These are phyloP conservation scores for Domatiomyces globalis DNA, from an alignment of 2,329 filamentous ascomycete genomes.

Conservation along the genomic window DNA sequence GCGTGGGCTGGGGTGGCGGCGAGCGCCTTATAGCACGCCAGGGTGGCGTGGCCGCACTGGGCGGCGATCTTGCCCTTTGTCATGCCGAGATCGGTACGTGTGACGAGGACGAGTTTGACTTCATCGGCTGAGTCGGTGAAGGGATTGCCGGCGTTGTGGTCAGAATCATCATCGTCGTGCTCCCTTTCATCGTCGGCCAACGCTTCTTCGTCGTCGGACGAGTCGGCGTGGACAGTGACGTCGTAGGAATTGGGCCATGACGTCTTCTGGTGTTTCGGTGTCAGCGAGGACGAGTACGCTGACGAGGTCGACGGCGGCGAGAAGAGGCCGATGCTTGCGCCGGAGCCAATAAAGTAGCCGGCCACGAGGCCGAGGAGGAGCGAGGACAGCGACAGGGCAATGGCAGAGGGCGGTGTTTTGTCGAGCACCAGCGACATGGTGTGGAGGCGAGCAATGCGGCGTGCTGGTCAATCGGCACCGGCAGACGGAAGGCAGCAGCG, in stretches of 20 bases:
- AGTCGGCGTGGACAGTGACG: constrained; percentile 32
- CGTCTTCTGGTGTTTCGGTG: neutral
- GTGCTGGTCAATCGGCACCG: neutral
- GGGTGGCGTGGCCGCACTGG: constrained; percentile 87
- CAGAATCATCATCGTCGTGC: constrained; percentile 30
- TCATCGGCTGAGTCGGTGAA: constrained; percentile 46
- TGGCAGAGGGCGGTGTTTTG: constrained; percentile 14
- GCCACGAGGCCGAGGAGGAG: constrained; percentile 48
- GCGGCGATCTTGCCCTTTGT: constrained; percentile 98
- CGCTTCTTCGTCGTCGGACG: constrained; percentile 26
- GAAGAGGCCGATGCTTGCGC: constrained; percentile 59
- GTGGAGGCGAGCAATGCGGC: neutral
- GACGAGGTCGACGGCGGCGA: constrained; percentile 29
- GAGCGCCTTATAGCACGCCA: constrained; percentile 89
- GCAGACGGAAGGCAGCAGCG: too few relatives aligned
- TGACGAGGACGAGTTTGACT: constrained; percentile 86
- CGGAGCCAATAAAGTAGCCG: constrained; percentile 60
- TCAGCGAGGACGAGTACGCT: neutral
- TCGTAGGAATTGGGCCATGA: constrained; percentile 42
- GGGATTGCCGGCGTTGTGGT: constrained; percentile 37
- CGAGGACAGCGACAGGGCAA: constrained; percentile 15
- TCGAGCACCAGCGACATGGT: constrained; percentile 3
- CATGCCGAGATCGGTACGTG: constrained; percentile 91
- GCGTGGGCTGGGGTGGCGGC: constrained; percentile 39
- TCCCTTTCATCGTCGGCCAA: constrained; percentile 2